A percentile compares a stretch with the other conserved stretches of the same genome.
phyloP scores from a whole-genome alignment of 139 green algal species.

The Chlorella sp. region DNA sequence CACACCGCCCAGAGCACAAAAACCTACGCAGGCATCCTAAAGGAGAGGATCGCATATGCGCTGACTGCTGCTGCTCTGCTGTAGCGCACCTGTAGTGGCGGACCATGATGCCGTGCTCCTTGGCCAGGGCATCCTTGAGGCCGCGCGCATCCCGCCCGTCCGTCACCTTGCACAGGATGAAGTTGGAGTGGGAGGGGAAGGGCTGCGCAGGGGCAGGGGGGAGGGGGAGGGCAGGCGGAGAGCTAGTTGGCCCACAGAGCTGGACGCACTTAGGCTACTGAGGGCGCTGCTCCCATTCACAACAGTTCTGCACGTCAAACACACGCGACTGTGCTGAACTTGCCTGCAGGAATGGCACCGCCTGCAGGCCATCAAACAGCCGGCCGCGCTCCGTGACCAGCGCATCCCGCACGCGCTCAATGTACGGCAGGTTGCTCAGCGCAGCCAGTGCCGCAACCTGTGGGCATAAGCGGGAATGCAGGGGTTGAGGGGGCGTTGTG shows the following conservation, averaged over 20 bases:
- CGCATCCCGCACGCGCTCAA: slow-evolving; percentile 80
- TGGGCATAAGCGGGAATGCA: background rate
- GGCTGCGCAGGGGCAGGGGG: slow-evolving; percentile 58
- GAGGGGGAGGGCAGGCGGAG: no score
- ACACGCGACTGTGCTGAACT: no score
- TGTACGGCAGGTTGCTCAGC: slow-evolving; percentile 79
- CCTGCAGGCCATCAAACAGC: slow-evolving; percentile 71
- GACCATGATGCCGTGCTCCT: slow-evolving; percentile 82
- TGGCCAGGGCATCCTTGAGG: slow-evolving; percentile 87
- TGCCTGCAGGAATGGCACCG: slow-evolving; percentile 78
- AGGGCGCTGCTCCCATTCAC: no score
- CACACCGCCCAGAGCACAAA: no score
- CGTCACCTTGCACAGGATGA: slow-evolving; percentile 92
- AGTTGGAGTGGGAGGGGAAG: slow-evolving; percentile 95
- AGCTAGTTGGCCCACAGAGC: no score
- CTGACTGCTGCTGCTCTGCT: no score
- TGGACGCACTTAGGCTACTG: no score
- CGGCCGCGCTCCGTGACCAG: slow-evolving; percentile 88
- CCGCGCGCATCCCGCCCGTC: slow-evolving; percentile 76
- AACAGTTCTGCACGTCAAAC: no score
- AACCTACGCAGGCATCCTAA: no score
- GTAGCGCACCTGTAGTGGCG: slow-evolving; percentile 93
- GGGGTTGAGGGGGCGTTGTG: no score
- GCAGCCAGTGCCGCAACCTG: slow-evolving; percentile 79
- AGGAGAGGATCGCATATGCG: no score